Evolutionary conservation across 1,284 basidiomycete genomes (phyloP).

Genomic region (Paramarasmius palmivorus): DNA sequence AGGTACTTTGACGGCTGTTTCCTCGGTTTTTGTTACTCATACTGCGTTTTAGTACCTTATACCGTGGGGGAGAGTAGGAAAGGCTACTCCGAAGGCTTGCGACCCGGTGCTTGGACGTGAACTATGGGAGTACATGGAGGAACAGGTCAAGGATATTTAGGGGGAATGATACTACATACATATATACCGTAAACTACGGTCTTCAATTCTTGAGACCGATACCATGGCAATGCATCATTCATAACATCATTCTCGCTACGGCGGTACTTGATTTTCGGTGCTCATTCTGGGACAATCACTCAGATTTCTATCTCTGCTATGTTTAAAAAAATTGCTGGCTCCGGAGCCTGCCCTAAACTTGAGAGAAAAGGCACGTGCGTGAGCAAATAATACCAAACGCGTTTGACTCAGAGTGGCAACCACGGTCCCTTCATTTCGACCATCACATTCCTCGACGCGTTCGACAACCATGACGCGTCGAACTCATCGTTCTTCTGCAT

Average conservation of each 20-base stretch:
- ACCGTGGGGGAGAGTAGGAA: conserved; percentile 27
- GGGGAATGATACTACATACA: too few species aligned
- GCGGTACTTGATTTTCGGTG: too few species aligned
- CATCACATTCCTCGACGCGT: not conserved
- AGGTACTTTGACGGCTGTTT: conserved; percentile 13
- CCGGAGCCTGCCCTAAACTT: too few species aligned
- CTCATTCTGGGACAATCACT: too few species aligned
- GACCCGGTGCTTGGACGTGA: conserved; percentile 23
- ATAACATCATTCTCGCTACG: too few species aligned
- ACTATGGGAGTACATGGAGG: conserved; percentile 32
- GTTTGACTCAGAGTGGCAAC: too few species aligned
- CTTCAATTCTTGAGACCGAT: too few species aligned
- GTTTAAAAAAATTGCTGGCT: too few species aligned
- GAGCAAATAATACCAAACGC: not conserved
- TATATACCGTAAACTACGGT: too few species aligned
- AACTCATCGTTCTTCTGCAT: conserved; percentile 5
- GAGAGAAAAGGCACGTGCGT: not conserved
- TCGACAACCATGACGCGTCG: conserved; percentile 13
- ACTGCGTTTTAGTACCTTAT: conserved; percentile 22
- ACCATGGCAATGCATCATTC: too few species aligned
- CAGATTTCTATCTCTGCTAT: too few species aligned
- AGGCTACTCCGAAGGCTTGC: conserved; percentile 14
- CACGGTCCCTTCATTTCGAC: not conserved
- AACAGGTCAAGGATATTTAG: conserved; percentile 20
- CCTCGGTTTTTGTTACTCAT: not conserved